Base-by-base conservation (phyloP, 1,284 basidiomycete genomes). In the Afroboletus lepidellus region DNA sequence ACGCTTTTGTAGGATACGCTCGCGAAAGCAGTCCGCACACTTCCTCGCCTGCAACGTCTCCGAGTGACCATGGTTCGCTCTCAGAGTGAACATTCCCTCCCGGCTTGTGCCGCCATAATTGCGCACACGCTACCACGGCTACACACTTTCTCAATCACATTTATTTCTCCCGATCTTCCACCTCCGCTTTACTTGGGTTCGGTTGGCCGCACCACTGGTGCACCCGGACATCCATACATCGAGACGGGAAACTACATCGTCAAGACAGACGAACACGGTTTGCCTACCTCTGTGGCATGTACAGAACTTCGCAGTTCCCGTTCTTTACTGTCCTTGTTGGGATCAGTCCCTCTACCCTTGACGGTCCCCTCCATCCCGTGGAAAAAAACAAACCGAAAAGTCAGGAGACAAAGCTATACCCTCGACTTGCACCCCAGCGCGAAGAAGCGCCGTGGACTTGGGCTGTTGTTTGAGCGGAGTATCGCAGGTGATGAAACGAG, bases 401-500 rank as follows among this genome's bases (percentile, higher is more conserved):
- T 37, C n/a, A 69, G 32, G 42, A 68, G 51, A 49, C 48, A 55
- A 21, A 43, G 5, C 3, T 71, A 69, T 44, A 53, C 46, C 15
- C 45, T 70, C 27, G 49, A 60, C 24, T 52, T 71, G 27, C 48
- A 44, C 16, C 69, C 73, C 2, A 62, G 63, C 18, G 55, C 67
- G 15, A 64, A 66, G 59, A 74, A 69, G 58, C 60, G 56, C 16
- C 69, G 72, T 4, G 57, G 76, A 72, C 16, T 56, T 74, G 32
- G 72, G 24, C 63, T 88, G 46, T 48, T 85, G 27, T 57, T 80
- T 16, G 86, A 87, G 67, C 73, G 69, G 51, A 81, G 81, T 30
- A 69, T 77, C 1, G 86, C 87, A 12, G 86, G 86, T 1, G 83
- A 88, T 63, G 86, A 89, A 66, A 75, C 79, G 63, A 73, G 86